phyloP scores from a whole-genome alignment of 192 early-diverging fungal genomes.

The Paraglomus occultum region DNA sequence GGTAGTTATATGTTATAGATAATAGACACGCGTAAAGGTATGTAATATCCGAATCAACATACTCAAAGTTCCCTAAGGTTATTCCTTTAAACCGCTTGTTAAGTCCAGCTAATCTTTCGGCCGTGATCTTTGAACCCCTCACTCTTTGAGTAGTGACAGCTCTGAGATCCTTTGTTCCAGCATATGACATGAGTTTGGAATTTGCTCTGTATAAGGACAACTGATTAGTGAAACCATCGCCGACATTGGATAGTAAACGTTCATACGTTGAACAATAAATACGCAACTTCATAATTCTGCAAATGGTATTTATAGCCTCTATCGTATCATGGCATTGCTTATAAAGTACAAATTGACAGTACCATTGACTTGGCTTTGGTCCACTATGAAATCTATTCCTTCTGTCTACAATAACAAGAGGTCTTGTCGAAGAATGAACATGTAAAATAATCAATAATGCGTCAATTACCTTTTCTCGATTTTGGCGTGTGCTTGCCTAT shows the following conservation, averaged over 20 bases:
- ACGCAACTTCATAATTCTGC: slow-evolving; percentile 45
- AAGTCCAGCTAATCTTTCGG: slow-evolving; percentile 53
- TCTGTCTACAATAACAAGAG: slow-evolving; percentile 23
- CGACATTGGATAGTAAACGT: neutral
- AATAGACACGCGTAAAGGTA: slow-evolving; percentile 17
- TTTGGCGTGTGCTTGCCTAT: slow-evolving; percentile 47
- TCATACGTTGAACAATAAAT: neutral
- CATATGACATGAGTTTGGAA: slow-evolving; percentile 68
- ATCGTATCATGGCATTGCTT: slow-evolving; percentile 95
- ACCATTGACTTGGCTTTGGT: slow-evolving; percentile 49
- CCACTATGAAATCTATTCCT: slow-evolving; percentile 29
- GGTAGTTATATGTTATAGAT: slow-evolving; percentile 3
- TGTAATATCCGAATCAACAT: slow-evolving; percentile 8
- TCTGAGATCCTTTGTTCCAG: slow-evolving; percentile 94
- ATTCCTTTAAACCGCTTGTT: slow-evolving; percentile 55
- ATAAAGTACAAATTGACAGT: slow-evolving; percentile 81
- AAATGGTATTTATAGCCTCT: slow-evolving; percentile 68
- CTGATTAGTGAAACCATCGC: neutral
- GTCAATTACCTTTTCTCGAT: slow-evolving; percentile 30
- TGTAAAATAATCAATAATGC: neutral
- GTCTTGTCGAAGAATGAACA: neutral
- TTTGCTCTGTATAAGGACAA: slow-evolving; percentile 35
- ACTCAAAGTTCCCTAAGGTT: slow-evolving; percentile 73
- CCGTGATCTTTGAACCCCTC: slow-evolving; percentile 60
- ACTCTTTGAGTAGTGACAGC: slow-evolving; percentile 86